These are phyloP conservation scores for Teunomyces stri DNA, from an alignment of 805 yeast genomes.

Conservation along the genomic window DNA sequence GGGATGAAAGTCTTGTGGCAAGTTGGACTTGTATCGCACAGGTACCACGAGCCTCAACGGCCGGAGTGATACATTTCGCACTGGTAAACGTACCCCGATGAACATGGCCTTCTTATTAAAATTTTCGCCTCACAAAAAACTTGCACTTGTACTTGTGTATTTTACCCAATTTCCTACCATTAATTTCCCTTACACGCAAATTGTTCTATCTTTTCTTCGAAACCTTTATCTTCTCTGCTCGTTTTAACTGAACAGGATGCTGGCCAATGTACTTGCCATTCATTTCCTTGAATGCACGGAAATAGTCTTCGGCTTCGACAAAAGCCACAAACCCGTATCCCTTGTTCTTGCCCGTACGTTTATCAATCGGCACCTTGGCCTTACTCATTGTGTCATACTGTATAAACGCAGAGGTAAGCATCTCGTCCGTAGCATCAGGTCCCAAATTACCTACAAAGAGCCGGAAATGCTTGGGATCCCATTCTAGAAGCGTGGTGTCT, in stretches of 20 bases:
- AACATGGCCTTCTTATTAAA: background rate
- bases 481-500: constrained; percentile 48
- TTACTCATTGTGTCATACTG: constrained; percentile 53
- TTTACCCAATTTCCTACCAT: too few relatives aligned
- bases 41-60: background rate
- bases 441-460: constrained; percentile 73
- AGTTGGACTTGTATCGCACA: constrained; percentile 22
- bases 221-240: constrained; percentile 48
- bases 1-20: constrained; percentile 30
- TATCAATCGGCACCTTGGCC: constrained; percentile 58
- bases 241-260: constrained; percentile 66
- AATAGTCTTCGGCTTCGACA: constrained; percentile 60
- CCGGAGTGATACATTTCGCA: background rate
- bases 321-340: constrained; percentile 80
- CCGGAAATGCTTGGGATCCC: constrained; percentile 72
- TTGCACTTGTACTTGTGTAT: too few relatives aligned
- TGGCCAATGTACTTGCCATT: constrained; percentile 74
- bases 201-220: constrained; percentile 12
- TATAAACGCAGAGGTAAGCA: constrained; percentile 53
- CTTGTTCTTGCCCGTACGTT: constrained; percentile 45
- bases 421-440: constrained; percentile 58
- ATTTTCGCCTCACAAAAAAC: background rate
- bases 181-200: background rate
- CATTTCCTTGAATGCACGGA: constrained; percentile 70
- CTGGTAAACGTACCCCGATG: background rate